Evolutionary conservation across 805 yeast genomes (phyloP), one percentile per base, ranked within the genome.

Genomic region (Osmozyma mogii): DNA sequence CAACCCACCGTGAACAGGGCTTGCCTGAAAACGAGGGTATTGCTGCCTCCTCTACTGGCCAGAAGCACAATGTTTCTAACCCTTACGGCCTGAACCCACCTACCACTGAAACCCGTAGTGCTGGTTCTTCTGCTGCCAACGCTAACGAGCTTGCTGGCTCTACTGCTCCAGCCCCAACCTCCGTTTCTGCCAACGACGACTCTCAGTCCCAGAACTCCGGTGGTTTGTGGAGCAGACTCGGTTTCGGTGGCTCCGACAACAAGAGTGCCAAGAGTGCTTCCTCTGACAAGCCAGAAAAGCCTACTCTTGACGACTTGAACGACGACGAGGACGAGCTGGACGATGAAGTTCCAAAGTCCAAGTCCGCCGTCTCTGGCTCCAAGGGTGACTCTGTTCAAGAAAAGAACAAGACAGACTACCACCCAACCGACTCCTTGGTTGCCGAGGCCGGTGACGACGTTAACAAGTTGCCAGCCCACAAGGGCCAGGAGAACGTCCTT

Each of bases 381-480:
- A 31, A 26, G 15, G 13, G 18, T 11, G 21, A 20, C 11, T 14
- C 27, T 10, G 27, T 22, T 32, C 15, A 24, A 31, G 3, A 28
- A 29, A 12, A 22, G 17, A 15, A 4, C 21, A 9, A 4, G 8
- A 13, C 15, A 10, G 6, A 24, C 16, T 14, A 8, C 5, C 22
- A 25, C 9, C 15, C 22, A 32, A 19, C 35, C 15, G 42, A 45
- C 14, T 42, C 48, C 6, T 38, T 49, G 31, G 44, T 48, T 14
- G 47, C 29, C 9, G 37, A 41, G 11, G 52, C 49, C 6, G 34
- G 22, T 28, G 42, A 36, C 11, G 47, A 45, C 23, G 47, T 43
- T 7, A 27, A 27, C 5, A 17, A 38, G 6, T 39, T 41, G 13
- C 31, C 43, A 4, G 25, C 32, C 10, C 44, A 41, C 27, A 17